Evolutionary conservation across 257 asterid genomes (phyloP), one percentile per base, ranked within the genome.

Genomic region (Scutellaria barbata): DNA sequence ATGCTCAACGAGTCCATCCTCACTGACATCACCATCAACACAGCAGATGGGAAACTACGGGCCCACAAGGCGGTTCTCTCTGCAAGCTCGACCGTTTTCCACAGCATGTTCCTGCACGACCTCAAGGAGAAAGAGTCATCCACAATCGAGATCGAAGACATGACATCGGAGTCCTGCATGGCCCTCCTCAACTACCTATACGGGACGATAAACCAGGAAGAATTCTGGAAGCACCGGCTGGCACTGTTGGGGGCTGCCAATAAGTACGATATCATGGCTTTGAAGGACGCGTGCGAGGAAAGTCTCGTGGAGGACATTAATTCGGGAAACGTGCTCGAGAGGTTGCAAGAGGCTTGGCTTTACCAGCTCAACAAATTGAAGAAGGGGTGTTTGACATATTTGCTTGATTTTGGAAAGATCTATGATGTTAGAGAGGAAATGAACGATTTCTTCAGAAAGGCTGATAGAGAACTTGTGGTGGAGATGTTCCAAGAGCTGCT

Each of bases 271-370:
- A 89, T 94, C 1, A 66, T 76, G 1, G 96, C 83, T 57, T 76
- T 94, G 87, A 89, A 86, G 83, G 92, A 89, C 56, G 85, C 96
- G 16, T 94, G 99, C 16, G 96, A 94, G 74, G 96, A 89, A 50
- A 86, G 95, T 60, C 96, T 94, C 17, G 68, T 91, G 8, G 97
- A 94, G 71, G 99, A 94, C 52, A 86, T 94, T 42, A 84, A 81
- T 78, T 73, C 92, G 0, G 92, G 79, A n/a, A 94, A 91, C 25
- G 99, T 94, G 72, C 96, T 94, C 1, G 96, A 87, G 79, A 86
- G 99, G 74, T 71, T 94, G 86, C 99, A 91, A 66, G 96, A 91
- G 79, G 97, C 97, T 22, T 89, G 96, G 96, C 91, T 91, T 68
- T 94, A 91, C 77, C 89, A 87, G 54, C 92, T 94, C 5, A 57